phyloP scores from a whole-genome alignment of 805 yeast genomes.

The Kodamaea hsintzibuensis region DNA sequence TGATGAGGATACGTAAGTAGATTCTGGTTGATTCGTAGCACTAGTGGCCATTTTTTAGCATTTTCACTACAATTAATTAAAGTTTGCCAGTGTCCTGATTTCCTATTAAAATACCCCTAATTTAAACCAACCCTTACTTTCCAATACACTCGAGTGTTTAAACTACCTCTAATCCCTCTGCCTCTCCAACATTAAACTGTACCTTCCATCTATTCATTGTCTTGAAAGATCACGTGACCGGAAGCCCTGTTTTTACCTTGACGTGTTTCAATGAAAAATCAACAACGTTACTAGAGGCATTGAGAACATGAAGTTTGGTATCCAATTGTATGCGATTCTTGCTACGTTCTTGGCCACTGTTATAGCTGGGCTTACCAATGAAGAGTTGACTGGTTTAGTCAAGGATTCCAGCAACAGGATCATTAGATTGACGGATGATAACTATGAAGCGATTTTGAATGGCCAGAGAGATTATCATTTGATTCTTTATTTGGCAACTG shows the following conservation, averaged over 20 bases:
- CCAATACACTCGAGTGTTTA: too few relatives aligned
- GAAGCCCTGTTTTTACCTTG: neutral
- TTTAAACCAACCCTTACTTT: too few relatives aligned
- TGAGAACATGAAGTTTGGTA: conserved; percentile 10
- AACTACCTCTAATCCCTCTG: too few relatives aligned
- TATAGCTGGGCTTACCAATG: conserved; percentile 24
- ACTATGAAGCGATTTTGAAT: conserved; percentile 53
- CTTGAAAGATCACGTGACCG: neutral
- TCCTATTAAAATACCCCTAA: too few relatives aligned
- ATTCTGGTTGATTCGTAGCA: too few relatives aligned
- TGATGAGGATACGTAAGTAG: too few relatives aligned
- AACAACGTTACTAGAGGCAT: conserved; percentile 4
- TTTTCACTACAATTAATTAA: too few relatives aligned
- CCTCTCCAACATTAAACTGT: neutral
- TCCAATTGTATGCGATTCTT: conserved; percentile 8
- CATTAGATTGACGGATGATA: conserved; percentile 48
- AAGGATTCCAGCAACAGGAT: conserved; percentile 20
- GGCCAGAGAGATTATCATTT: conserved; percentile 72
- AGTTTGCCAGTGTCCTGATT: too few relatives aligned
- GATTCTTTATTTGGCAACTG: conserved; percentile 71
- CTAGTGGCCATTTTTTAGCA: too few relatives aligned
- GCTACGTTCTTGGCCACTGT: conserved; percentile 16
- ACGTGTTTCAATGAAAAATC: conserved; percentile 10
- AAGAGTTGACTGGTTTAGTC: conserved; percentile 22
- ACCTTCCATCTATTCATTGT: neutral